Percentiles rank a stretch among this genome's conserved stretches.
These are phyloP conservation scores for Mucor plumbeus DNA, from an alignment of 371 early-diverging fungal species.

Conservation along the genomic window DNA sequence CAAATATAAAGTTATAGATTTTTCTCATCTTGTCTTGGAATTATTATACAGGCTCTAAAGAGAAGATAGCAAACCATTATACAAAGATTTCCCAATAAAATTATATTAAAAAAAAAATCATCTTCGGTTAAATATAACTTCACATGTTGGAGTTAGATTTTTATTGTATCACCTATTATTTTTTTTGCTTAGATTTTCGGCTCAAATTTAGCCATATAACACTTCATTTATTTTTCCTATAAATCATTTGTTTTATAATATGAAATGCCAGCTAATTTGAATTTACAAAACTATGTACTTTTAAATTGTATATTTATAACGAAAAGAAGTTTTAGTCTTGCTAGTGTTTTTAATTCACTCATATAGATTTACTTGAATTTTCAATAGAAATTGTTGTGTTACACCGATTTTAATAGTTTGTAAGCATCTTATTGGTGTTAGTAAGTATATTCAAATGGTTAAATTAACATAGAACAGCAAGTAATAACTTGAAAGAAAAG, in stretches of 20 bases:
- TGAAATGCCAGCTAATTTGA: background rate
- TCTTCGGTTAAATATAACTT: background rate
- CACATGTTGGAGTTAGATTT: constrained; percentile 7
- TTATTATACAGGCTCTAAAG: too few relatives aligned
- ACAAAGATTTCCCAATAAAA: background rate
- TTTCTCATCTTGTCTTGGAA: too few relatives aligned
- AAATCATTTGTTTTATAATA: background rate
- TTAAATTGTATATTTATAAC: background rate
- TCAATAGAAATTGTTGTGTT: background rate
- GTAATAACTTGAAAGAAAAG: background rate
- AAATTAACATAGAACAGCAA: background rate
- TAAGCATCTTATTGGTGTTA: background rate
- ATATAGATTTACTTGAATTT: background rate
- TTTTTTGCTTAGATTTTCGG: background rate
- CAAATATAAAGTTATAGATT: background rate
- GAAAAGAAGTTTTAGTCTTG: background rate
- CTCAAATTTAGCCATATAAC: background rate
- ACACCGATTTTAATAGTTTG: background rate
- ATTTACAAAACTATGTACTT: background rate
- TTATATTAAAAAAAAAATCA: background rate
- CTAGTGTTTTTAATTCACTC: too few relatives aligned
- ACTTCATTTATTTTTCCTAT: background rate
- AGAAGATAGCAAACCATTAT: background rate
- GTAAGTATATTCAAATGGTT: background rate
- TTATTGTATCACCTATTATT: background rate